A percentile compares a stretch with the other conserved stretches of the same genome.
phyloP scores from a whole-genome alignment of 2,329 filamentous ascomycete genomes.

The Fusarium xylarioides region DNA sequence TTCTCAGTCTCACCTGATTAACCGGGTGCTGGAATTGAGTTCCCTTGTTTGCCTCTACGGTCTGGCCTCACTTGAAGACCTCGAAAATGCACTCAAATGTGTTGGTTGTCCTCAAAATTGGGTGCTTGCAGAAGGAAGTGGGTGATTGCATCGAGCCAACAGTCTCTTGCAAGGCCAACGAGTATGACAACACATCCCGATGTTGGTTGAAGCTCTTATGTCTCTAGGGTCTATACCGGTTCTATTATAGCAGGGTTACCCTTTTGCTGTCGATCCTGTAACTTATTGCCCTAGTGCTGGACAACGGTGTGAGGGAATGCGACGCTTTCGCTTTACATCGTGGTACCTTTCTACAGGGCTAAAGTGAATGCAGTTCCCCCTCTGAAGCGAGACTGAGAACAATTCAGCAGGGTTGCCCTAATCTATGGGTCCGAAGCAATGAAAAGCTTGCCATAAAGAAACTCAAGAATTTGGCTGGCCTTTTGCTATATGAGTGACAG shows the following conservation, averaged over 20 bases:
- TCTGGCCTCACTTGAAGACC: neutral
- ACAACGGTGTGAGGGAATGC: neutral
- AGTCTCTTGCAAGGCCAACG: neutral
- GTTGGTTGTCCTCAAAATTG: conserved; percentile 5
- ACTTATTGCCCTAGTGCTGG: neutral
- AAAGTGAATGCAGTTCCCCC: neutral
- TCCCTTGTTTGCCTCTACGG: neutral
- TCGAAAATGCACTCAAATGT: conserved; percentile 9
- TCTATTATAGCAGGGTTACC: neutral
- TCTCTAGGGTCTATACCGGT: neutral
- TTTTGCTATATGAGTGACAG: neutral
- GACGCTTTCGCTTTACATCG: neutral
- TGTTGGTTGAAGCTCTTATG: conserved; percentile 1
- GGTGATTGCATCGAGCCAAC: conserved; percentile 21
- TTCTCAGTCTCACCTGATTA: conserved; percentile 39
- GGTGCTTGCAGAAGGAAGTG: conserved; percentile 2
- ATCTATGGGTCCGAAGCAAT: neutral
- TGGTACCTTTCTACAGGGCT: neutral
- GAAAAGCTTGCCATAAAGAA: neutral
- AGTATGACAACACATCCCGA: conserved; percentile 19
- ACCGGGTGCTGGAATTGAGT: neutral
- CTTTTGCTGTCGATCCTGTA: neutral
- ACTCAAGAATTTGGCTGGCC: neutral
- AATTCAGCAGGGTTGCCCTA: neutral
- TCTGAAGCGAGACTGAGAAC: neutral